Percentiles rank a stretch among this genome's conserved stretches.
These are phyloP conservation scores for Boletus rubroflammeus DNA, from an alignment of 768 basidiomycete genomes.

Conservation along the genomic window DNA sequence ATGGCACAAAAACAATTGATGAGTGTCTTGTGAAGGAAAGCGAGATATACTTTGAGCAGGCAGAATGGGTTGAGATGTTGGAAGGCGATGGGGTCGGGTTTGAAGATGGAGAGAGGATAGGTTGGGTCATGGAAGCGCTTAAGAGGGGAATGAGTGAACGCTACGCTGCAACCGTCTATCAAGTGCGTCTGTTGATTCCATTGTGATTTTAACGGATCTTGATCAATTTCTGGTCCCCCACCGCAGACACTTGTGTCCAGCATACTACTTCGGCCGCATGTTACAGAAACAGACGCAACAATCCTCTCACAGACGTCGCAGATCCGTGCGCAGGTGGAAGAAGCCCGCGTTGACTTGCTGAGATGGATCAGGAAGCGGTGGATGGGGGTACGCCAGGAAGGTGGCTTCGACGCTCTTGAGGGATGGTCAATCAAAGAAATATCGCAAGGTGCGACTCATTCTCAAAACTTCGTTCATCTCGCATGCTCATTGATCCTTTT, in stretches of 20 bases:
- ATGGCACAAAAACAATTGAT: constrained; percentile 58
- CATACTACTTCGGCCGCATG: constrained; percentile 67
- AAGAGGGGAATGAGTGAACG: constrained; percentile 59
- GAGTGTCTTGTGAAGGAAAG: constrained; percentile 56
- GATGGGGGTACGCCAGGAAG: constrained; percentile 66
- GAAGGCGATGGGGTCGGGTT: constrained; percentile 70
- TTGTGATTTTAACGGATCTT: neutral
- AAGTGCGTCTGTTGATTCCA: constrained; percentile 42
- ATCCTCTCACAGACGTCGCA: constrained; percentile 68
- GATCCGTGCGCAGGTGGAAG: constrained; percentile 70
- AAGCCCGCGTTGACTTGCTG: constrained; percentile 44
- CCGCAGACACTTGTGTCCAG: constrained; percentile 65
- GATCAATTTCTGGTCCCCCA: neutral
- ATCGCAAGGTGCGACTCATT: constrained; percentile 26
- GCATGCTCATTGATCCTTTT: neutral
- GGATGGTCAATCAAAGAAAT: constrained; percentile 89
- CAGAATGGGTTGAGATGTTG: constrained; percentile 74
- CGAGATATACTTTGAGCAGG: constrained; percentile 60
- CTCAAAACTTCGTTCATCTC: neutral
- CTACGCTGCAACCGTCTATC: constrained; percentile 70
- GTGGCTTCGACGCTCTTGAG: constrained; percentile 82
- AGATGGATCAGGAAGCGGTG: constrained; percentile 77
- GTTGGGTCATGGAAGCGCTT: constrained; percentile 67
- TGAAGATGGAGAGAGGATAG: constrained; percentile 75
- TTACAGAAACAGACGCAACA: constrained; percentile 52